Conservation (phyloP, 192 early-diverging fungal species). For the Helicostylum pulchrum region DNA sequence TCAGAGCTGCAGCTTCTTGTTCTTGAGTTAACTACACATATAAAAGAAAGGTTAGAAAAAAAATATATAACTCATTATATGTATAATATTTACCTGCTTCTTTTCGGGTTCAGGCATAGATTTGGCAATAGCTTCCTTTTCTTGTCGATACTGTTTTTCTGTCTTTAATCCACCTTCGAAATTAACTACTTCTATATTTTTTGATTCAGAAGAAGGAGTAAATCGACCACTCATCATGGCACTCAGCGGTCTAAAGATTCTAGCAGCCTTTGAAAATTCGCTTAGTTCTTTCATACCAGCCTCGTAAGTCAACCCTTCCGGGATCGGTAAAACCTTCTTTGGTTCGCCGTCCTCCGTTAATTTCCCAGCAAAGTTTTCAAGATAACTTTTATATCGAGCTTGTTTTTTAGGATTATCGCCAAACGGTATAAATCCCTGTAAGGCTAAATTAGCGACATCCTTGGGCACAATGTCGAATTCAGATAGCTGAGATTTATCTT, state of each 20-base stretch:
- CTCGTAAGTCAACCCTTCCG: conserved; percentile 41
- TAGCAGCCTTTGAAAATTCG: conserved; percentile 76
- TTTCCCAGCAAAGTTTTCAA: conserved; percentile 62
- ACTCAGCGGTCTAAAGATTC: conserved; percentile 70
- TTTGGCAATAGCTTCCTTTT: conserved; percentile 17
- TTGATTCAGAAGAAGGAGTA: conserved; percentile 43
- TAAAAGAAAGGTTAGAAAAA: background rate
- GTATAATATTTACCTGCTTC: conserved; percentile 6
- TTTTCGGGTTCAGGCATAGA: conserved; percentile 10
- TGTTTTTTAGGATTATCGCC: conserved; percentile 67
- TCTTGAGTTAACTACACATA: conserved; percentile 26
- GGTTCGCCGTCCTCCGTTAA: conserved; percentile 20
- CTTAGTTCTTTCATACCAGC: conserved; percentile 56
- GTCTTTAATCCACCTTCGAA: conserved; percentile 45
- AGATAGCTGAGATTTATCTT: conserved; percentile 31
- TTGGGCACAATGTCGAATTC: conserved; percentile 54
- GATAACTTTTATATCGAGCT: conserved; percentile 64
- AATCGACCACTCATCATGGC: conserved; percentile 71
- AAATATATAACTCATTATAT: background rate
- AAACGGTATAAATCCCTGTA: conserved; percentile 83
- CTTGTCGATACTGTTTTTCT: conserved; percentile 29
- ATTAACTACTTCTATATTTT: conserved; percentile 25
- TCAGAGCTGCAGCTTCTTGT: conserved; percentile 52
- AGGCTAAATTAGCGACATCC: conserved; percentile 60
- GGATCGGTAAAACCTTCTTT: conserved; percentile 16